Evolutionary conservation across 192 early-diverging fungal genomes (phyloP), one percentile per base, ranked within the genome.

Genomic region (Phlyctochytrium planicorne): DNA sequence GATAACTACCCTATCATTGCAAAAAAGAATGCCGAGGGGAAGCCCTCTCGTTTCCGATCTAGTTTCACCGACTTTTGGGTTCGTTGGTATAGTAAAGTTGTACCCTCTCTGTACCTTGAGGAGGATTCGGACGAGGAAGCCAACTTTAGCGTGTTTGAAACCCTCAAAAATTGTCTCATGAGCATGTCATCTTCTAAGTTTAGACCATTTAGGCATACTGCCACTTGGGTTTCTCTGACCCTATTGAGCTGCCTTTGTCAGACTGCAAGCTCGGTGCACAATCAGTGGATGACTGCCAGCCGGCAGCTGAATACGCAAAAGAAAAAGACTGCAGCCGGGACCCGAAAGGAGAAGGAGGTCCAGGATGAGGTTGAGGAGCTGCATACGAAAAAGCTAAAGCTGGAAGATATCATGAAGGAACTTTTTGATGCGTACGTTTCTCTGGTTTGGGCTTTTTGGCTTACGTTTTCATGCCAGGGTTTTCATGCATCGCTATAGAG

Each of bases 181-280:
- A 69, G 75, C 17, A 71, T 82, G 66, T 71, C 70, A 32, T 89
- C 89, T 32, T 91, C 92, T 1, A 64, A 87, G 0, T 95, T 91
- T 63, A 84, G 94, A 20, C 92, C 94, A 12, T 93, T 98, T 73
- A 81, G 97, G 2, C 95, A 98, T 65, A 95, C 92, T 3, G 84
- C 94, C 1, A 91, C 95, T 1, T 61, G 88, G 0, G 80, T 85
- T 0, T 82, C 89, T 20, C 82, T 97, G 29, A 75, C 80, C 6
- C 64, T 96, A 16, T 78, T 89, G 47, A 75, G 81, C 1, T 80
- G 80, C 3, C 80, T 98, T 36, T 89, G 88, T 59, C 80, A 87
- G n/a, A 72, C 92, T 25, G 84, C 83, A 3, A 78, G 85, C n/a
- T 79, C 77, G 40, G 72, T 86, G 0, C 63, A 78, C 61, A 71